phyloP scores from a whole-genome alignment of 352 stramenopile species.

The Phytophthora fragariae region DNA sequence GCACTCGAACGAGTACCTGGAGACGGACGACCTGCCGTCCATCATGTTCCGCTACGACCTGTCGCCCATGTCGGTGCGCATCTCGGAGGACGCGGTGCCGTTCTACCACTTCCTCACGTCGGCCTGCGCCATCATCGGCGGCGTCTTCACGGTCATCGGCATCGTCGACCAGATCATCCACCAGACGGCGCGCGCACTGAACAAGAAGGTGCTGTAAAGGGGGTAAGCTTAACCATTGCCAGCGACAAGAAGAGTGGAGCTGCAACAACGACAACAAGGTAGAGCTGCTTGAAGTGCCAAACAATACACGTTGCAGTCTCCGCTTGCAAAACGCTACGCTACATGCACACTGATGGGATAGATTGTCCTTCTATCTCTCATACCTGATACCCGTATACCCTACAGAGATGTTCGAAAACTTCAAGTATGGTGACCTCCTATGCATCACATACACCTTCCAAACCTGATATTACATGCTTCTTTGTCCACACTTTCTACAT shows the following conservation, averaged over 20 bases:
- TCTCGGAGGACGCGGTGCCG: constrained; percentile 91
- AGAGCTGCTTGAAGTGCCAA: constrained; percentile 7
- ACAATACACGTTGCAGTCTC: constrained; percentile 1
- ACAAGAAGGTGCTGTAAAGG: constrained; percentile 91
- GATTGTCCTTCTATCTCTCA: not conserved
- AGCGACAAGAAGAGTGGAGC: not conserved
- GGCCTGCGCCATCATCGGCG: constrained; percentile 95
- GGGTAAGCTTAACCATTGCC: not conserved
- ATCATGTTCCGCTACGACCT: constrained; percentile 94
- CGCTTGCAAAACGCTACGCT: not conserved
- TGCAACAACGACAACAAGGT: not conserved
- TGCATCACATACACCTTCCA: no score
- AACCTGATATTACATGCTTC: no score
- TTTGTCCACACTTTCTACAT: no score
- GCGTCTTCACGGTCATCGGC: constrained; percentile 96
- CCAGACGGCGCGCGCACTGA: constrained; percentile 84
- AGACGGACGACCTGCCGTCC: constrained; percentile 85
- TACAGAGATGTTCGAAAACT: no score
- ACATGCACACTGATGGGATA: not conserved
- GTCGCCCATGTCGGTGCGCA: constrained; percentile 94
- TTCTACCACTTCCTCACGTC: constrained; percentile 98
- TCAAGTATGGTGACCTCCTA: no score
- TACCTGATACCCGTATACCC: no score
- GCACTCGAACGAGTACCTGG: constrained; percentile 90
- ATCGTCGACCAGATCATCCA: constrained; percentile 93